Evolutionary conservation across 805 yeast species (phyloP), one percentile per base, ranked within the genome.

Genomic region (Candida berthetii): DNA sequence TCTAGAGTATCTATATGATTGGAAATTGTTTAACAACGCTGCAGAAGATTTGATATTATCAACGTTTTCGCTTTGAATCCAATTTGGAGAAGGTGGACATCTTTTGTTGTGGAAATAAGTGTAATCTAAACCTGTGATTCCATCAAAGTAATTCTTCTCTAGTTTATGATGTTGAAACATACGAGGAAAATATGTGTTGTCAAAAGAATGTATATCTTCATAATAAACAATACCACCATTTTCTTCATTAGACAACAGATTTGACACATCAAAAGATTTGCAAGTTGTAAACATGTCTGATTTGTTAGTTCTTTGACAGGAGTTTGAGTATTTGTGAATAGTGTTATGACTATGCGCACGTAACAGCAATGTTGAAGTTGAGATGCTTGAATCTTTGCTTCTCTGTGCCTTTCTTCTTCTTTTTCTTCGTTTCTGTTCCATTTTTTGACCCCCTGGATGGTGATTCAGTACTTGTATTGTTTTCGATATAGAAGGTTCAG

Each of bases 111-210:
- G 42, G 25, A 22, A 35, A 40, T 46, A 54, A 1, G 20, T 27
- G 35, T 39, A 48, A 1, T 36, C 8, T 25, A 27, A n/a, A 45
- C 36, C 14, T 31, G 34, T 7, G 40, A 27, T 35, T 17, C 42
- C 25, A 7, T 36, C 38, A 24, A 53, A 34, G n/a, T 3, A 32
- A 9, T 15, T 31, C 34, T 31, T 31, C 4, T 31, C 34, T 13
- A 31, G 34, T 17, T 31, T 39, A 34, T 54, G 60, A 27, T 46
- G 41, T 19, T 55, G 60, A 29, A 48, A 50, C 4, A 40, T 32
- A 24, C 56, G 44, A 34, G 60, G 57, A 11, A 46, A 42, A 45
- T 44, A 52, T 1, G 50, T 48, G 11, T 39, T 35, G 17, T 53
- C 44, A 18, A 44, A 35, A 10, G 28, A 15, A 2, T 19, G 14